phyloP scores from a whole-genome alignment of 768 basidiomycete species.

The Suillus occidentalis region DNA sequence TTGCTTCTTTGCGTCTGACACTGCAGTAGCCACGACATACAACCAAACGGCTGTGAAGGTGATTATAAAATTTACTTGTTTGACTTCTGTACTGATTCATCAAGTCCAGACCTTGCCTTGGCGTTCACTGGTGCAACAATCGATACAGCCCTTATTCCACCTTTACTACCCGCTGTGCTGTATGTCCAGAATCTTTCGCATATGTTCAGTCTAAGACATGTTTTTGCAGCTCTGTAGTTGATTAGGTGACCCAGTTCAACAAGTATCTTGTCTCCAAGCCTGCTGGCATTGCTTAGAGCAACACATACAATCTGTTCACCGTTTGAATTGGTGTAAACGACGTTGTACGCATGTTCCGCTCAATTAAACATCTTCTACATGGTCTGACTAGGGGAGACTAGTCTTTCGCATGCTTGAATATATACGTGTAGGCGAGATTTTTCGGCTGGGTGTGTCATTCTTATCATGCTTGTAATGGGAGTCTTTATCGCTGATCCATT shows the following conservation, averaged over 20 bases:
- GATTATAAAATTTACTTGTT: background rate
- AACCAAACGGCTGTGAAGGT: conserved; percentile 57
- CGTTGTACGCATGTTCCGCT: conserved; percentile 33
- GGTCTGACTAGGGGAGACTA: no score
- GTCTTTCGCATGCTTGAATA: background rate
- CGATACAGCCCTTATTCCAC: conserved; percentile 53
- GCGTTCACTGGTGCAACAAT: conserved; percentile 71
- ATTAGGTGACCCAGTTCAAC: conserved; percentile 64
- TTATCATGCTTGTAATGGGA: no score
- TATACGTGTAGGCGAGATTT: conserved; percentile 4
- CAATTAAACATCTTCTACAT: no score
- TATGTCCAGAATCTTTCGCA: conserved; percentile 33
- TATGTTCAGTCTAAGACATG: background rate
- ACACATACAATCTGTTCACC: conserved; percentile 56
- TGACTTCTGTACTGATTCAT: background rate
- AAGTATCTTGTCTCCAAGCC: conserved; percentile 47
- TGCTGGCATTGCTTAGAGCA: conserved; percentile 52
- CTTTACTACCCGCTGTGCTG: conserved; percentile 50
- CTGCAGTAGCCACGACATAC: conserved; percentile 44
- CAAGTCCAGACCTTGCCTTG: conserved; percentile 53
- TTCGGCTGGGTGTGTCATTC: conserved; percentile 17
- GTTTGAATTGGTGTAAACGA: conserved; percentile 75
- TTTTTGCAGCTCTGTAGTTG: conserved; percentile 30
- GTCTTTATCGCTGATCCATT: background rate
- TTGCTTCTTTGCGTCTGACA: conserved; percentile 20